Conservation (phyloP, 371 early-diverging fungal genomes). For the Mucor plumbeus region DNA sequence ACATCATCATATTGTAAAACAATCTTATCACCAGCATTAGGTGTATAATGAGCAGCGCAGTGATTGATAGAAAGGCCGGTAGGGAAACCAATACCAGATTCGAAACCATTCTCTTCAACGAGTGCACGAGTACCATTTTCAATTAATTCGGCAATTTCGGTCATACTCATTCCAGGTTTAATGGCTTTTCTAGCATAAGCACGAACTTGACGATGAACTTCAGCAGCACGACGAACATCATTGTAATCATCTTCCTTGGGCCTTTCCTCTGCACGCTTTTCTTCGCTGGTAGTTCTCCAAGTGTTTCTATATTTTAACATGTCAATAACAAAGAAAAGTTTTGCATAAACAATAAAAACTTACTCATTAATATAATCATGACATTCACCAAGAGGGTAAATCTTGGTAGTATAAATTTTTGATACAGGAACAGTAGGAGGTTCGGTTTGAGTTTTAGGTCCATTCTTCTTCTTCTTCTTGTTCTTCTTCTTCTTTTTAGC, state of each 20-base stretch:
- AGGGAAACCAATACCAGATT: constrained; percentile 98
- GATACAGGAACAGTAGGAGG: constrained; percentile 83
- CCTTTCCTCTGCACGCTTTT: constrained; percentile 76
- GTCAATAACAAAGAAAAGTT: background rate
- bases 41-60: constrained; percentile 99
- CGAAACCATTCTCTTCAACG: constrained; percentile 91
- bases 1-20: constrained; percentile 95
- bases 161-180: constrained; percentile 97
- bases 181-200: constrained; percentile 82
- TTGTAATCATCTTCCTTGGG: constrained; percentile 69
- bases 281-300: constrained; percentile 83
- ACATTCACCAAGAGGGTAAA: constrained; percentile 76
- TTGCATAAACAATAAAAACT: constrained; percentile 12
- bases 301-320: constrained; percentile 55
- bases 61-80: constrained; percentile 98
- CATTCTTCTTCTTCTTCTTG: constrained; percentile 72
- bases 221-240: constrained; percentile 90
- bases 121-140: constrained; percentile 95
- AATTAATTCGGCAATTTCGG: constrained; percentile 91
- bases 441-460: constrained; percentile 67
- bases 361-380: constrained; percentile 82
- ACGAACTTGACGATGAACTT: constrained; percentile 94
- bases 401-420: constrained; percentile 69
- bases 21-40: constrained; percentile 96
- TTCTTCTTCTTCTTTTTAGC: constrained; percentile 70